Conservation (phyloP, 345 rosid genomes). For the Geranium rotundifolium region DNA sequence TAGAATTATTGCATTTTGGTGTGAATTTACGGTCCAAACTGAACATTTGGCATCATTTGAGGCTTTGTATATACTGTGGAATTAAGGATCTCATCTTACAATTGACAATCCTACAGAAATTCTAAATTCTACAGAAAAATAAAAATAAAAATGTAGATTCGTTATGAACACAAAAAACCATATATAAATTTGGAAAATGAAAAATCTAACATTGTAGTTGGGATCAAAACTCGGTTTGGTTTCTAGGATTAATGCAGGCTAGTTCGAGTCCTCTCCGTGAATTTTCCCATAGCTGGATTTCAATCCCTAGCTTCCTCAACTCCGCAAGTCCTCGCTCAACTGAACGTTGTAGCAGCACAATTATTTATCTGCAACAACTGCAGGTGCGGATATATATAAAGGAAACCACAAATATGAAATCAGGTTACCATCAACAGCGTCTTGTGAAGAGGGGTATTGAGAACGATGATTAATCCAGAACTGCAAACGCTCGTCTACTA, state of each 20-base stretch:
- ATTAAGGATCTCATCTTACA: too few species aligned
- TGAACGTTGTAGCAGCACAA: constrained; percentile 11
- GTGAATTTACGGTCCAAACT: too few species aligned
- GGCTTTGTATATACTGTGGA: too few species aligned
- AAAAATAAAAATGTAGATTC: too few species aligned
- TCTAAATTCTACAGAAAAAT: too few species aligned
- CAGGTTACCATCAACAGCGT: constrained; percentile 70
- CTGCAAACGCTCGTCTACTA: constrained; percentile 65
- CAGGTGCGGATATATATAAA: neutral
- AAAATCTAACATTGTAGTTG: too few species aligned
- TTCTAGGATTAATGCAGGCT: constrained; percentile 20
- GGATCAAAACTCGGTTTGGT: constrained; percentile 28
- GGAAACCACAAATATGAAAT: neutral
- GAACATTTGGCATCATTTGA: too few species aligned
- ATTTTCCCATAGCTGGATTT: constrained; percentile 65
- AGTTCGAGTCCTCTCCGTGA: constrained; percentile 41
- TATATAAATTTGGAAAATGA: too few species aligned
- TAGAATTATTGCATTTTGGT: too few species aligned
- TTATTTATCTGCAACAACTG: neutral
- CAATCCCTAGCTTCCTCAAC: constrained; percentile 65
- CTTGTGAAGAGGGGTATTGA: constrained; percentile 42
- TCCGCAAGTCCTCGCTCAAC: constrained; percentile 77
- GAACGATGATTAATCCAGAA: constrained; percentile 51
- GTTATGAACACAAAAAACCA: too few species aligned
- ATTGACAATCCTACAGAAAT: too few species aligned